These are phyloP conservation scores for Aegilops speltoides DNA, from an alignment of 176 grass and related monocot genomes.

Conservation along the genomic window DNA sequence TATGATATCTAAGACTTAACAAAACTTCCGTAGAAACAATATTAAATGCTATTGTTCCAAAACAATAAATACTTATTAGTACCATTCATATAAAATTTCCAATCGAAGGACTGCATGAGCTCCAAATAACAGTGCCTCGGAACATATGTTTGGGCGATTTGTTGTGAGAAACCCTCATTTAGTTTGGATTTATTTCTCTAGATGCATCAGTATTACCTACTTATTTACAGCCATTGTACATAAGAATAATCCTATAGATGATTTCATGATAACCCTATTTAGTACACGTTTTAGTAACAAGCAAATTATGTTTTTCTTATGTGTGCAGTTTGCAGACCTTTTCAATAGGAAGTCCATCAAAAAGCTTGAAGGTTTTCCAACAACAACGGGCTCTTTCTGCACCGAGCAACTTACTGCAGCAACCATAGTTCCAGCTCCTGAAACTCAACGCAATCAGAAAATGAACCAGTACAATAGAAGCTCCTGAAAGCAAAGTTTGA, in stretches of 20 bases:
- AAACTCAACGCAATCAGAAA: slow-evolving; percentile 26
- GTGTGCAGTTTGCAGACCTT: slow-evolving; percentile 42
- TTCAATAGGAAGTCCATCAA: slow-evolving; percentile 90
- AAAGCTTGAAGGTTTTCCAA: slow-evolving; percentile 94
- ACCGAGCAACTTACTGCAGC: slow-evolving; percentile 83
- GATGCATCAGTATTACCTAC: not conserved
- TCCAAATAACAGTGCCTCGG: not conserved
- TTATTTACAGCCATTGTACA: not conserved
- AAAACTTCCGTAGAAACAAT: not conserved
- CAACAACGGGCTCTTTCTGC: slow-evolving; percentile 85
- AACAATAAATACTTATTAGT: not conserved
- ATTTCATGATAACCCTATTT: not conserved
- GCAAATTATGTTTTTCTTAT: slow-evolving; percentile 16
- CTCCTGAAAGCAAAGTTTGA: not conserved
- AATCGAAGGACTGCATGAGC: not conserved
- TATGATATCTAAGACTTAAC: not conserved
- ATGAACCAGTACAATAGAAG: not conserved
- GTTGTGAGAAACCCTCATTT: not conserved
- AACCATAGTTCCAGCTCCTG: slow-evolving; percentile 96
- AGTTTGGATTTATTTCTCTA: not conserved
- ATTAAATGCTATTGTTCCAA: not conserved
- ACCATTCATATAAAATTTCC: not conserved
- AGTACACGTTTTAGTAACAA: not conserved
- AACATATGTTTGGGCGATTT: not conserved
- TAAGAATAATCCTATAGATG: not conserved